These are phyloP conservation scores for Corniculantispora saksenae DNA, from an alignment of 2,329 filamentous ascomycete species.

Conservation along the genomic window DNA sequence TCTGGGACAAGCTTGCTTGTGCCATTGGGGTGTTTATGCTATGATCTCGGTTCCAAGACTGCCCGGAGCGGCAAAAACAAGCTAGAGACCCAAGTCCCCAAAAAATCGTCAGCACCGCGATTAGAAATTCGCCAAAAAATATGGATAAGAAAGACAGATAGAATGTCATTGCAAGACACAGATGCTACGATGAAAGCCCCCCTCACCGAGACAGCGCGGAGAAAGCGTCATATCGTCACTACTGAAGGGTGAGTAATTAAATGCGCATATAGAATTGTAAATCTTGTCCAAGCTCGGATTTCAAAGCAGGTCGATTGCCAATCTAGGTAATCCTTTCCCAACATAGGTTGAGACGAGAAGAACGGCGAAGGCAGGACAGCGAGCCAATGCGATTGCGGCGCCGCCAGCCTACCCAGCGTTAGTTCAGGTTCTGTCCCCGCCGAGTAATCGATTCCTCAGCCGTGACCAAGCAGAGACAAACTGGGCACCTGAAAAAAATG, in stretches of 20 bases:
- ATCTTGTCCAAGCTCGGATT: not conserved
- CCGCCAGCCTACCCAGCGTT: not conserved
- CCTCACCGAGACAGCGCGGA: not conserved
- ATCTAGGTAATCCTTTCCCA: not conserved
- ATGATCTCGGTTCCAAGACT: not conserved
- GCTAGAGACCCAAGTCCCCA: not conserved
- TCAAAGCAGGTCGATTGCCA: slow-evolving; percentile 2
- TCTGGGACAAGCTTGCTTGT: not conserved
- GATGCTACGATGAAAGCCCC: not conserved
- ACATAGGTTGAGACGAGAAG: not conserved
- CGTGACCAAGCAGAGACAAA: slow-evolving; percentile 12
- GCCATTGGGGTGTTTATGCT: not conserved
- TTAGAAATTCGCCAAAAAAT: not conserved
- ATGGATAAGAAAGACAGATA: not conserved
- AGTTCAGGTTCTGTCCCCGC: not conserved
- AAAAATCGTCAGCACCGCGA: not conserved
- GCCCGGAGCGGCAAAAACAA: not conserved
- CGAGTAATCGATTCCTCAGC: not conserved
- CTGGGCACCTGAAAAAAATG: not conserved
- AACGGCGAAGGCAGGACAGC: not conserved
- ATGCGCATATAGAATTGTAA: no score
- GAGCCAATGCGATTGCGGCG: not conserved
- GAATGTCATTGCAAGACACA: not conserved
- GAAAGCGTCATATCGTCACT: not conserved
- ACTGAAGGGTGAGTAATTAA: no score